phyloP scores from a whole-genome alignment of 1,284 basidiomycete species.

The Microbotryum scabiosae region DNA sequence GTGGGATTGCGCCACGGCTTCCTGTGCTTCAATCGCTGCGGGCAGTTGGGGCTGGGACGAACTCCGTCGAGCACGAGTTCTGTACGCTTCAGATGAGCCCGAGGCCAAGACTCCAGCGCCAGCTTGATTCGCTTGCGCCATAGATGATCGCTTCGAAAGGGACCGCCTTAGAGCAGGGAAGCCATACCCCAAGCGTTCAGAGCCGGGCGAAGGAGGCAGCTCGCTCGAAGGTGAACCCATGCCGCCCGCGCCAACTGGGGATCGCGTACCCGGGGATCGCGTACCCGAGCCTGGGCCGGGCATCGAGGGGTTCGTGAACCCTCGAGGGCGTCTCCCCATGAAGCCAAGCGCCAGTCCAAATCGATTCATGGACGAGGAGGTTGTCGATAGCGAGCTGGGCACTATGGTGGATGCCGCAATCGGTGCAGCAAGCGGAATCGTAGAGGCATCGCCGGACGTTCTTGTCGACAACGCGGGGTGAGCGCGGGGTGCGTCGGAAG shows the following conservation, averaged over 20 bases:
- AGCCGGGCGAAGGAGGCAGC: constrained; percentile 17
- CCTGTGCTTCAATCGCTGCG: neutral
- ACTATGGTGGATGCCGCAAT: neutral
- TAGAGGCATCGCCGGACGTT: too few species aligned
- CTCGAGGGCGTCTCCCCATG: constrained; percentile 23
- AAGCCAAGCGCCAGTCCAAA: constrained; percentile 27
- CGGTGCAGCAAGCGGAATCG: too few species aligned
- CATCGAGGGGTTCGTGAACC: constrained; percentile 1
- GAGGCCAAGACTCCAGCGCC: neutral
- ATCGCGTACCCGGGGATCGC: constrained; percentile 1
- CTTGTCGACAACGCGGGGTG: too few species aligned
- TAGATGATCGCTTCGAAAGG: constrained; percentile 18
- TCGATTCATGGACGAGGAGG: constrained; percentile 10
- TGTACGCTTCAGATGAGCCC: neutral
- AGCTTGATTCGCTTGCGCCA: neutral
- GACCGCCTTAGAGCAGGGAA: constrained; percentile 25
- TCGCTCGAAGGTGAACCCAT: constrained; percentile 15
- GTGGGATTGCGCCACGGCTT: neutral
- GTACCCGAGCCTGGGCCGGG: constrained; percentile 4
- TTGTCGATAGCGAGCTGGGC: constrained; percentile 8
- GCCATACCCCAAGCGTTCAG: constrained; percentile 15
- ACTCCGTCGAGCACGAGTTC: constrained; percentile 13
- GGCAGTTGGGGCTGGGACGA: constrained; percentile 19
- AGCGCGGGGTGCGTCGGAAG: too few species aligned
- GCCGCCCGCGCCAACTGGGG: constrained; percentile 5